Conservation (phyloP, 768 basidiomycete species). For the Lentinula aciculospora region DNA sequence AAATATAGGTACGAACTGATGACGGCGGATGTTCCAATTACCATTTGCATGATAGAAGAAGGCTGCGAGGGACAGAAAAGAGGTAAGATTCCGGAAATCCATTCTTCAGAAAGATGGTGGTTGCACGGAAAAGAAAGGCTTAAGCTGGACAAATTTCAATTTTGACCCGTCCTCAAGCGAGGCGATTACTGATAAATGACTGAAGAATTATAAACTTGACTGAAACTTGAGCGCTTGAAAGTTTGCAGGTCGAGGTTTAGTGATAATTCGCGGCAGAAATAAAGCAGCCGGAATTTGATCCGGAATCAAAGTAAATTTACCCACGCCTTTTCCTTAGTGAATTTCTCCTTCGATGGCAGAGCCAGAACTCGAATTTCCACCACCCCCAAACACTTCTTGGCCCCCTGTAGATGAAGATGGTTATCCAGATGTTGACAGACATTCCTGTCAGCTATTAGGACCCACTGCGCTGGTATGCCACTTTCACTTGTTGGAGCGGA, state of each 20-base stretch:
- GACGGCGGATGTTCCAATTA: not conserved
- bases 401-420: constrained; percentile 8
- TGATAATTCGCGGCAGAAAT: too few species aligned
- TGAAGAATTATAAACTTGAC: too few species aligned
- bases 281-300: too few species aligned
- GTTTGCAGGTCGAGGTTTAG: too few species aligned
- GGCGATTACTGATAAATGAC: too few species aligned
- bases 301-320: not conserved
- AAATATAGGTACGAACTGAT: constrained; percentile 15
- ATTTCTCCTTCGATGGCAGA: not conserved
- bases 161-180: too few species aligned
- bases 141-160: too few species aligned
- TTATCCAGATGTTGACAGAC: constrained; percentile 37
- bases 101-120: not conserved
- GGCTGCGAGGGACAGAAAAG: not conserved
- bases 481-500: constrained; percentile 28
- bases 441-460: constrained; percentile 46
- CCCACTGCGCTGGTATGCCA: constrained; percentile 45
- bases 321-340: not conserved
- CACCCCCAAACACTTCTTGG: not conserved
- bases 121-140: not conserved
- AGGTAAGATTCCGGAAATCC: not conserved
- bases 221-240: too few species aligned
- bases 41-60: not conserved
- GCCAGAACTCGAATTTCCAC: not conserved